Evolutionary conservation across 1,139 yeast species (phyloP), one percentile per base, ranked within the genome.

Genomic region (Sugiyamaella sp.): DNA sequence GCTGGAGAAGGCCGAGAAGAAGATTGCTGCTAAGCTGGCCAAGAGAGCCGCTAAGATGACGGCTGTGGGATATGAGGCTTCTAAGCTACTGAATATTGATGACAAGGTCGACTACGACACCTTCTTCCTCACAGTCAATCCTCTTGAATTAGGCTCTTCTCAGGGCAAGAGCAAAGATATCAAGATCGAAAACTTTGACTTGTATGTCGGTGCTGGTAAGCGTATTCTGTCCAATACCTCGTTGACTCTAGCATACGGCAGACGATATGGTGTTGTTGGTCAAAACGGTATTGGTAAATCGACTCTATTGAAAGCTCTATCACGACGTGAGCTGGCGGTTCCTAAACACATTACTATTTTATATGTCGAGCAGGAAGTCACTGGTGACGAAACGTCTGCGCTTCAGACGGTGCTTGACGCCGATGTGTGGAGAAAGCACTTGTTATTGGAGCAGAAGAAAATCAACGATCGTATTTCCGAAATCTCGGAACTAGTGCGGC

Each of bases 281-380:
- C 96, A 91, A 69, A 93, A 93, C 75, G 99, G 99, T 90, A 90
- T 95, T 65, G 99, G 99, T 85, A 93, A 93, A 70, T 91, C 98
- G 41, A 93, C 99, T 0, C 75, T 93, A 54, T 77, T 93, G 66
- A 80, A 89, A 64, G 99, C 99, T 0, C 76, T 93, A 52, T 86
- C 97, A 0, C 82, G 95, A 70, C 86, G 99, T 80, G 99, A 93
- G 70, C 78, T 93, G 62, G 84, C 89, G 55, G 86, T 93, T 62
- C 98, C 99, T 16, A 89, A 89, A 64, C 98, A 93, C 70, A 90
- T 93, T 60, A 88, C 98, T 1, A 89, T 93, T 73, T 78, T 93
- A 61, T 97, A 93, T 67, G 99, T 93, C 54, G 99, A 93, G 70
- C 99, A 93, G 79, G 99, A 93, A 77, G 82, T 93, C 52, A 80